Conservation (phyloP, 148 eudicot species). For the Bassia scoparia region DNA sequence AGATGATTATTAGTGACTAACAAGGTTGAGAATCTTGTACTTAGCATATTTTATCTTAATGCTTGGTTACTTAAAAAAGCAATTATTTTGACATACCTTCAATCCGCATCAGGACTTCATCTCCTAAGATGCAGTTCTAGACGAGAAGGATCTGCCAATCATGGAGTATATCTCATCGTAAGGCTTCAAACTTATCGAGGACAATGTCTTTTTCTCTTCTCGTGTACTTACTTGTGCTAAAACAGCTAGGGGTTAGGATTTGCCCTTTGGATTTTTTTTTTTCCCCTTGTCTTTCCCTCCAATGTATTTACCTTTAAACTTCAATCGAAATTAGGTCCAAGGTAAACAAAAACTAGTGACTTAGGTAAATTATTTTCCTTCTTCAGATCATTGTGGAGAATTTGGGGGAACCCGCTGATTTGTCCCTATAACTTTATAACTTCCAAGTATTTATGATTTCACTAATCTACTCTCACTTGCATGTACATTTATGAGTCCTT, state of each 20-base stretch:
- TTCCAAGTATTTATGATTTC: no score
- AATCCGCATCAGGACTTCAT: conserved; percentile 72
- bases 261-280: not conserved
- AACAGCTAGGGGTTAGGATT: not conserved
- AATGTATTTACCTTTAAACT: not conserved
- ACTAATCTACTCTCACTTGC: not conserved
- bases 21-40: conserved; percentile 49
- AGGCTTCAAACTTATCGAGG: conserved; percentile 29
- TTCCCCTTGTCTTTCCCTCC: no score
- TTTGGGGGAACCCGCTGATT: no score
- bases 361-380: no score
- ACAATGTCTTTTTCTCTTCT: not conserved
- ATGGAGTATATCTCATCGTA: conserved; percentile 93
- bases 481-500: not conserved
- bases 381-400: no score
- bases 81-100: conserved; percentile 5
- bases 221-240: not conserved
- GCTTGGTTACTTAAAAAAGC: not conserved
- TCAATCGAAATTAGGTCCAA: not conserved
- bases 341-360: no score
- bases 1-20: conserved; percentile 95
- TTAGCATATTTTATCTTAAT: not conserved
- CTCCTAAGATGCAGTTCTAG: conserved; percentile 82
- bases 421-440: no score
- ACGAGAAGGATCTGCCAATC: conserved; percentile 85